These are phyloP conservation scores for Aspergillus sp. DNA, from an alignment of 2,329 filamentous ascomycete genomes.

Conservation along the genomic window DNA sequence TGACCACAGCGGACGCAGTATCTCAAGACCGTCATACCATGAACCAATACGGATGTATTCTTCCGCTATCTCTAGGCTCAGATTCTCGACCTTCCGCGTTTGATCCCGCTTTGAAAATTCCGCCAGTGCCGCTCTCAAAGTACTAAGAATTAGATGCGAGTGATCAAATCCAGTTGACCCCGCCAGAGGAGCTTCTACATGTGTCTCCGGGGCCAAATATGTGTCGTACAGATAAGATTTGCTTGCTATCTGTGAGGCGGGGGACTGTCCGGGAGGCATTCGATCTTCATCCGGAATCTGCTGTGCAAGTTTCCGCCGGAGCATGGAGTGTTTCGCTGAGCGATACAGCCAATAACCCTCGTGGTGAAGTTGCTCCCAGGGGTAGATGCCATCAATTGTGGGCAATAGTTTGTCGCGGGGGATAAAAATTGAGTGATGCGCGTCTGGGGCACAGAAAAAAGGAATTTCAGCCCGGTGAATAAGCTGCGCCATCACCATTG, in stretches of 20 bases:
- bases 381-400: slow-evolving; percentile 46
- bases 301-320: slow-evolving; percentile 47
- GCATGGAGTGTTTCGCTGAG: slow-evolving; percentile 48
- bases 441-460: slow-evolving; percentile 29
- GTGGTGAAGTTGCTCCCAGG: slow-evolving; percentile 58
- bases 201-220: slow-evolving; percentile 56
- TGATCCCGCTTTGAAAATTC: slow-evolving; percentile 53
- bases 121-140: slow-evolving; percentile 43
- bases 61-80: slow-evolving; percentile 52
- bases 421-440: slow-evolving; percentile 38
- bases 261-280: slow-evolving; percentile 49
- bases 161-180: slow-evolving; percentile 47
- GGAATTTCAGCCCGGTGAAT: slow-evolving; percentile 50
- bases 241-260: slow-evolving; percentile 51
- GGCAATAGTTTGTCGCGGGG: slow-evolving; percentile 49
- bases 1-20: slow-evolving; percentile 52
- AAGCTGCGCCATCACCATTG: slow-evolving; percentile 56
- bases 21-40: slow-evolving; percentile 48
- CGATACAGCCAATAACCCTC: slow-evolving; percentile 58
- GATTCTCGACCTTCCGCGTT: slow-evolving; percentile 48
- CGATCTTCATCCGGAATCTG: slow-evolving; percentile 58
- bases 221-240: slow-evolving; percentile 54
- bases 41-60: slow-evolving; percentile 48
- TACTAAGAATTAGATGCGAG: slow-evolving; percentile 44
- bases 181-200: slow-evolving; percentile 48